Evolutionary conservation across 495 filamentous ascomycete genomes (phyloP).

Genomic region (Hypoxylon trugodes): DNA sequence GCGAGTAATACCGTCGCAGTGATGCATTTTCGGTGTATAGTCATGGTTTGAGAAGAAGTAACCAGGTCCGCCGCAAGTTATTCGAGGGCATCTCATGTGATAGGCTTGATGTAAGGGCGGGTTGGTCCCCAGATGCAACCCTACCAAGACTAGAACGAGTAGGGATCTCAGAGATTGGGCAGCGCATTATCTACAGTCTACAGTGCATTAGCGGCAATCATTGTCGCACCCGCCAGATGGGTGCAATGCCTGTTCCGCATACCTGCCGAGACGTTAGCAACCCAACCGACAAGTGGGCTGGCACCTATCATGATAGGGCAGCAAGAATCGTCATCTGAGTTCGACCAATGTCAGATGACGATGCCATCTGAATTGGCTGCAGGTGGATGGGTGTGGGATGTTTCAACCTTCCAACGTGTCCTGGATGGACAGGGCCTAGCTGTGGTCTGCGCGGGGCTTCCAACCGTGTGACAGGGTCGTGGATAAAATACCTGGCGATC

Average conservation of each 20-base stretch:
- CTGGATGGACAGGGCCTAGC: slow-evolving; percentile 22
- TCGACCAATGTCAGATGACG: slow-evolving; percentile 40
- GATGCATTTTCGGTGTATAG: slow-evolving; percentile 41
- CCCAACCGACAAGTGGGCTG: slow-evolving; percentile 24
- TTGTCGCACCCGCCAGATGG: slow-evolving; percentile 34
- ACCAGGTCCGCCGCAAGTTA: no score
- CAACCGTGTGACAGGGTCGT: slow-evolving; percentile 31
- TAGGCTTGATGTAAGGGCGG: slow-evolving; percentile 29
- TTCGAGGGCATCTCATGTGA: slow-evolving; percentile 28
- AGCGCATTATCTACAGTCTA: slow-evolving; percentile 27
- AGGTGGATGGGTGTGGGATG: slow-evolving; percentile 29
- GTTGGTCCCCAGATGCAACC: slow-evolving; percentile 28
- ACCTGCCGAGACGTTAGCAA: slow-evolving; percentile 37
- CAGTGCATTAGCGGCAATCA: slow-evolving; percentile 34
- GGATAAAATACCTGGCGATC: slow-evolving; percentile 38
- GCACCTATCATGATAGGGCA: slow-evolving; percentile 38
- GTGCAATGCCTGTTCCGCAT: slow-evolving; percentile 30
- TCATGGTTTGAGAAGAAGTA: slow-evolving; percentile 3
- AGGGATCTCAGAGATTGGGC: slow-evolving; percentile 21
- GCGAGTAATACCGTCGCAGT: slow-evolving; percentile 12
- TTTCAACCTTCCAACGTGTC: slow-evolving; percentile 35
- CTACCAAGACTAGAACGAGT: slow-evolving; percentile 31
- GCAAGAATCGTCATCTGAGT: slow-evolving; percentile 23
- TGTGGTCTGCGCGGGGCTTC: slow-evolving; percentile 23
- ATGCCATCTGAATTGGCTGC: slow-evolving; percentile 32